These are phyloP conservation scores for Taxawa tesnikishii DNA, from an alignment of 2,329 filamentous ascomycete genomes.

Conservation along the genomic window DNA sequence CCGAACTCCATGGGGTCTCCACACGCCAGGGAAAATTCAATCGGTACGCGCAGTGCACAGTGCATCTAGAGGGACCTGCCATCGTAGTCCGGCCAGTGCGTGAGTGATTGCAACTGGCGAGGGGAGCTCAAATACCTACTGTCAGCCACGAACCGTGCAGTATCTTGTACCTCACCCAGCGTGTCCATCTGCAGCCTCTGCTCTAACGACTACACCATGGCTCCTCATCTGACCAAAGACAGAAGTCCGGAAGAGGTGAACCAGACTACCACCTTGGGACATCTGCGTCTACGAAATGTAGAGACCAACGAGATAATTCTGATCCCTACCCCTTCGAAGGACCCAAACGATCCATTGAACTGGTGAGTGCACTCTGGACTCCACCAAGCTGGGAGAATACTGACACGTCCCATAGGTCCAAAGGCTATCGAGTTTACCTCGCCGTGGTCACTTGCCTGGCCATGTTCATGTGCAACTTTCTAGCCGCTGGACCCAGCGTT, in stretches of 20 bases:
- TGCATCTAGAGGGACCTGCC: too few relatives aligned
- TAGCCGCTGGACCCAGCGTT: constrained; percentile 42
- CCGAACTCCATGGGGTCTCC: too few relatives aligned
- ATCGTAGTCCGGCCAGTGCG: too few relatives aligned
- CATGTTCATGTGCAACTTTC: constrained; percentile 45
- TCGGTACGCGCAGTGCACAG: too few relatives aligned
- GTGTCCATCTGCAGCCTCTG: too few relatives aligned
- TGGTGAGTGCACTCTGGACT: too few relatives aligned
- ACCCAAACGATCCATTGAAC: constrained; percentile 41
- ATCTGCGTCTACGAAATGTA: constrained; percentile 8
- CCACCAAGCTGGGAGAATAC: too few relatives aligned
- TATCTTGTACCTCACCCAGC: too few relatives aligned
- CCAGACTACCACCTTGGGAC: constrained; percentile 3
- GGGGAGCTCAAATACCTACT: too few relatives aligned
- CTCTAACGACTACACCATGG: constrained; percentile 3
- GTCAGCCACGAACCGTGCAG: too few relatives aligned
- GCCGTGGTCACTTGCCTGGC: constrained; percentile 38
- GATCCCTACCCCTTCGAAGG: constrained; percentile 35
- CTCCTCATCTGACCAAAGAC: background rate
- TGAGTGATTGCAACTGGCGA: too few relatives aligned
- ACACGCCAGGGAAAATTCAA: too few relatives aligned
- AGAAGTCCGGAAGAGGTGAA: constrained; percentile 26
- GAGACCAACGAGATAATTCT: constrained; percentile 31
- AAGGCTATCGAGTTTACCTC: constrained; percentile 38
- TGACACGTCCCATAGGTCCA: constrained; percentile 30